A percentile compares a stretch with the other conserved stretches of the same genome.
phyloP scores from a whole-genome alignment of 257 asterid species.

The Misopates orontium region DNA sequence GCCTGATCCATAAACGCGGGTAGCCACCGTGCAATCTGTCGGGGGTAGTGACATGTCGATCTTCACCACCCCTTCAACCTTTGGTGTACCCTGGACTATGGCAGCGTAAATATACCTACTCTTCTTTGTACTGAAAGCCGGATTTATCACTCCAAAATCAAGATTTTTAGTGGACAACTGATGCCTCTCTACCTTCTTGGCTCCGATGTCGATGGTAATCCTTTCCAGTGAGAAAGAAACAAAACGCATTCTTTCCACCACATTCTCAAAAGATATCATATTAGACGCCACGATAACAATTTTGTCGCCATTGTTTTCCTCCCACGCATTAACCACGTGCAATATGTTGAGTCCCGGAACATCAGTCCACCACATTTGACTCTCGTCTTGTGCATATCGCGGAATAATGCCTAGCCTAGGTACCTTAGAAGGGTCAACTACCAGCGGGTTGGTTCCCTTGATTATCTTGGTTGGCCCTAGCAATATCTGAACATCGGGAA shows the following conservation, averaged over 20 bases:
- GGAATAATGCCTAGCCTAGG: conserved; percentile 62
- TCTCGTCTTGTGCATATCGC: conserved; percentile 50
- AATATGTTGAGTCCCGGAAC: conserved; percentile 53
- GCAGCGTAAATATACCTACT: conserved; percentile 52
- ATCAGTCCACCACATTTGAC: conserved; percentile 53
- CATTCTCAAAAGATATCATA: conserved; percentile 46
- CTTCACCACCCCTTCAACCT: conserved; percentile 42
- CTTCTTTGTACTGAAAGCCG: conserved; percentile 51
- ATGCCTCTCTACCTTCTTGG: conserved; percentile 38
- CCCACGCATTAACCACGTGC: conserved; percentile 71
- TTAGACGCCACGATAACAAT: conserved; percentile 63
- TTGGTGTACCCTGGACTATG: conserved; percentile 33
- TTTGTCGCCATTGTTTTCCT: conserved; percentile 59
- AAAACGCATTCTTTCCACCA: conserved; percentile 49
- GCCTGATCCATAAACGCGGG: conserved; percentile 32
- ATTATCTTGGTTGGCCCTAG: conserved; percentile 40
- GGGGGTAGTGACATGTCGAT: conserved; percentile 36
- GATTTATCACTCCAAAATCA: conserved; percentile 64
- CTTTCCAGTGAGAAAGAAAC: conserved; percentile 46
- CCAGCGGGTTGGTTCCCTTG: conserved; percentile 43
- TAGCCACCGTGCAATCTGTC: conserved; percentile 26
- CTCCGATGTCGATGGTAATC: conserved; percentile 46
- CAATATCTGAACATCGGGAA: conserved; percentile 49
- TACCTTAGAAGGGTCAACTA: conserved; percentile 37
- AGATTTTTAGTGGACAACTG: conserved; percentile 40